phyloP scores from a whole-genome alignment of 768 basidiomycete genomes.

The Russula vinacea region DNA sequence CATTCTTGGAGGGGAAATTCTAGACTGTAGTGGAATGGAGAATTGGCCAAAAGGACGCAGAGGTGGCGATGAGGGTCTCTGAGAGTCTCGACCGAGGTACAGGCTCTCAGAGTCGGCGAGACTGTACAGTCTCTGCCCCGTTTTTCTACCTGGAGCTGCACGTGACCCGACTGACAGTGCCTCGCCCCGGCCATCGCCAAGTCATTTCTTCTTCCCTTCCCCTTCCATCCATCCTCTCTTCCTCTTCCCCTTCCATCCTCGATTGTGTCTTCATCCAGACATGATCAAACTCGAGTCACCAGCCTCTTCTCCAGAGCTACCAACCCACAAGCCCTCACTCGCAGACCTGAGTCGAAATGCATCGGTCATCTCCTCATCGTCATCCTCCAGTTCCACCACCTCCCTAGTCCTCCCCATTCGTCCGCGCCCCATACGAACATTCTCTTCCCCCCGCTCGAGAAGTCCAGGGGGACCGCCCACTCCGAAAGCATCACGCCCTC shows the following conservation, averaged over 20 bases:
- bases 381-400: conserved; percentile 44
- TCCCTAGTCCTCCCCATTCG: conserved; percentile 42
- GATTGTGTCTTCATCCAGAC: conserved; percentile 5
- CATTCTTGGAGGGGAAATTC: neutral
- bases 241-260: too few relatives aligned
- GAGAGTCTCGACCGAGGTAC: neutral
- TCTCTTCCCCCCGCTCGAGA: conserved; percentile 58
- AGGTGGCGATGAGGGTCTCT: neutral
- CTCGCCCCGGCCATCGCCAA: neutral
- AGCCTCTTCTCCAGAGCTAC: conserved; percentile 36
- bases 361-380: conserved; percentile 68
- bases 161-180: neutral
- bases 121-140: neutral
- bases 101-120: neutral
- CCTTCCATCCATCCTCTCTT: neutral
- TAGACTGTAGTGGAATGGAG: neutral
- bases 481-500: conserved; percentile 42
- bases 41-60: neutral
- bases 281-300: conserved; percentile 43
- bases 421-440: conserved; percentile 57
- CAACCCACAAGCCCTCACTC: conserved; percentile 40
- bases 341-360: conserved; percentile 73
- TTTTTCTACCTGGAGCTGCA: neutral
- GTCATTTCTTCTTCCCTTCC: neutral
- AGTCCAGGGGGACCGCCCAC: conserved; percentile 48